Conservation (phyloP, 179 eudicot genomes). For the Nepenthes alata region DNA sequence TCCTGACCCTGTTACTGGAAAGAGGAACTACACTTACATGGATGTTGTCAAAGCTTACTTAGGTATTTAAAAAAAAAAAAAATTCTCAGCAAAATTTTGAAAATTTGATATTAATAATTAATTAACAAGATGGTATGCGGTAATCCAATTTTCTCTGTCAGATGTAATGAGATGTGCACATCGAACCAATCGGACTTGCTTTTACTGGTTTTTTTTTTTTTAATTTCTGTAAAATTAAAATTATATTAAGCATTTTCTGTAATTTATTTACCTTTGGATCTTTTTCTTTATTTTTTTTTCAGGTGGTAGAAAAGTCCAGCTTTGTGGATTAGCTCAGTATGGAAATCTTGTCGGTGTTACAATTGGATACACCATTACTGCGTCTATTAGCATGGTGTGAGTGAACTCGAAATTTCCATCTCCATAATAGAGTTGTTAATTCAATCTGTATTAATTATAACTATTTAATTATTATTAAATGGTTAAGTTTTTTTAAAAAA, state of each 20-base stretch:
- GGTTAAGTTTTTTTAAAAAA: too few species aligned
- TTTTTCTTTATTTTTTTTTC: slow-evolving; percentile 1
- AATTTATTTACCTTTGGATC: background rate
- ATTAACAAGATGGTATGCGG: too few species aligned
- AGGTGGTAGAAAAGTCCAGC: slow-evolving; percentile 66
- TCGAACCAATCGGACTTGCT: too few species aligned
- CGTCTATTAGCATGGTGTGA: slow-evolving; percentile 92
- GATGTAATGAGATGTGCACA: too few species aligned
- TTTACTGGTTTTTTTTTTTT: too few species aligned
- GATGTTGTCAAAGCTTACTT: slow-evolving; percentile 52
- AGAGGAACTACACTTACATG: slow-evolving; percentile 58
- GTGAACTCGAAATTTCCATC: slow-evolving; percentile 9
- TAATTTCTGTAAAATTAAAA: too few species aligned
- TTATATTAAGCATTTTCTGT: background rate
- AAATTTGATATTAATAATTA: too few species aligned
- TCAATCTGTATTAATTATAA: too few species aligned
- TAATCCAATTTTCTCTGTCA: too few species aligned
- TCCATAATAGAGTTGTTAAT: too few species aligned
- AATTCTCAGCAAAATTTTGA: too few species aligned
- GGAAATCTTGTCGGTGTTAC: slow-evolving; percentile 64
- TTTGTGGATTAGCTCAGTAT: slow-evolving; percentile 87
- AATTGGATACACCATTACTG: slow-evolving; percentile 84
- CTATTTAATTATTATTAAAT: too few species aligned
- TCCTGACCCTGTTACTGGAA: slow-evolving; percentile 45
- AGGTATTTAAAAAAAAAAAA: slow-evolving; percentile 17